Percentiles rank a stretch among this genome's conserved stretches.
Evolutionary conservation across 331 rosid species (phyloP).

Genomic region (Quercus phellos): DNA sequence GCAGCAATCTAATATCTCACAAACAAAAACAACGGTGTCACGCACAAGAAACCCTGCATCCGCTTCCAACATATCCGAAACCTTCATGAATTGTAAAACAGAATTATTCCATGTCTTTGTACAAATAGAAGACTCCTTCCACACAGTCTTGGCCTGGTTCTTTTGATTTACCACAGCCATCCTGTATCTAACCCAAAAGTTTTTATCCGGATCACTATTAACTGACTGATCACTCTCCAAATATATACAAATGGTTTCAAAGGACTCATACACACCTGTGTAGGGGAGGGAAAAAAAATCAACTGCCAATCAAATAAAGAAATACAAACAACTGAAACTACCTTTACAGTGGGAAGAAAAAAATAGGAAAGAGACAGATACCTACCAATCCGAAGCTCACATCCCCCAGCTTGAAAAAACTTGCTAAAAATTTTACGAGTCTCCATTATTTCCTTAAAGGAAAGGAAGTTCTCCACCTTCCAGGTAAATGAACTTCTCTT

Average conservation of each 20-base stretch:
- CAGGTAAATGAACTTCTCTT: constrained; percentile 87
- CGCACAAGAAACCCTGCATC: constrained; percentile 98
- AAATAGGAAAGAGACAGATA: constrained; percentile 17
- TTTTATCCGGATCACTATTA: constrained; percentile 91
- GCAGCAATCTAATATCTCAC: constrained; percentile 98
- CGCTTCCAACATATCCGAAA: constrained; percentile 90
- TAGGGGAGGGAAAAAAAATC: background rate
- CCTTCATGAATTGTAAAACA: constrained; percentile 98
- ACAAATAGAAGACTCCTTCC: constrained; percentile 99
- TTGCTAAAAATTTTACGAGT: constrained; percentile 96
- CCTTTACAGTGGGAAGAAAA: constrained; percentile 1
- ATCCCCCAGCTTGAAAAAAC: constrained; percentile 99
- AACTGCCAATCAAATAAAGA: background rate
- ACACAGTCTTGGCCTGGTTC: constrained; percentile 84
- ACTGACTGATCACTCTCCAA: constrained; percentile 98
- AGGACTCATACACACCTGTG: constrained; percentile 95
- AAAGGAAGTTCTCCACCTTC: constrained; percentile 97
- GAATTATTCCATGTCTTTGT: constrained; percentile 99
- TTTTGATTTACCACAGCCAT: constrained; percentile 99
- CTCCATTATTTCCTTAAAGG: constrained; percentile 98
- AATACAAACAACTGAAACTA: constrained; percentile 24
- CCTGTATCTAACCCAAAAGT: constrained; percentile 96
- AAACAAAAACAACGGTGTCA: constrained; percentile 91
- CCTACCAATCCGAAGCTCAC: constrained; percentile 99
- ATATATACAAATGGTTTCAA: constrained; percentile 97